Conservation (phyloP, 345 rosid genomes). For the Brassica carinata region DNA sequence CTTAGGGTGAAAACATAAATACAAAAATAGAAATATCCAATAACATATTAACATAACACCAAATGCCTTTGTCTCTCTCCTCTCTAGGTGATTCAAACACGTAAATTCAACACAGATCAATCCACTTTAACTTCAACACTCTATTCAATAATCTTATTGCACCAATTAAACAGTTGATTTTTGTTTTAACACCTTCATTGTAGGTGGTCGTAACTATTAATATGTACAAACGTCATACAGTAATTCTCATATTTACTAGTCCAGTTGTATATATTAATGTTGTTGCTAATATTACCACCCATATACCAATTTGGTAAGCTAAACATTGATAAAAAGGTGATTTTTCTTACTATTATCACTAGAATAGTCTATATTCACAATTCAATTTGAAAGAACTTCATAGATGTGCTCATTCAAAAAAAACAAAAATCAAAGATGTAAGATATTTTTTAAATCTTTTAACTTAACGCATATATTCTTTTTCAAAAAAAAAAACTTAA, state of each 20-base stretch:
- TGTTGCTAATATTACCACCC: background rate
- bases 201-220: no score
- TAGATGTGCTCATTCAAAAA: no score
- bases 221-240: background rate
- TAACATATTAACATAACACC: no score
- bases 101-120: no score
- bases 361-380: background rate
- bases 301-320: background rate
- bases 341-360: background rate
- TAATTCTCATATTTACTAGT: background rate
- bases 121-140: no score
- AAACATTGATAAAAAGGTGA: background rate
- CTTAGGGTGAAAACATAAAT: no score
- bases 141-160: no score
- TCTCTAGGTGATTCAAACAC: no score
- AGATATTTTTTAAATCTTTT: background rate
- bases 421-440: background rate
- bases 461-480: background rate
- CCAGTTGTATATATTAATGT: background rate
- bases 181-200: no score
- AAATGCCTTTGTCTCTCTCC: no score
- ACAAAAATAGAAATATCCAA: no score
- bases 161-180: no score
- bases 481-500: background rate
- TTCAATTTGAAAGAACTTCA: background rate